A percentile compares a stretch with the other conserved stretches of the same genome.
Conservation (phyloP, 257 asterid genomes). For the Capsicum baccatum region DNA sequence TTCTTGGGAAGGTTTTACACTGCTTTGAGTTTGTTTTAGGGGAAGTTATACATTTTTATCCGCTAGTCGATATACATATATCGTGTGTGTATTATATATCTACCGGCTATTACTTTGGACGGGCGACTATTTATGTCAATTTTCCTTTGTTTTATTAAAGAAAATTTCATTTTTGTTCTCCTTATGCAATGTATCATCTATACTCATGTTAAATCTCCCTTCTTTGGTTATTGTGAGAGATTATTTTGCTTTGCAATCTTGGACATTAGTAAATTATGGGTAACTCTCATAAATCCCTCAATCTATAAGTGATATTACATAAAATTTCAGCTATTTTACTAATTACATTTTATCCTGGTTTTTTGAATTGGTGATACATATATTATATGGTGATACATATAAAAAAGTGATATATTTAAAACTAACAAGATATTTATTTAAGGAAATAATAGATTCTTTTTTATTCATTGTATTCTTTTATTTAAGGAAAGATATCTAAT, state of each 20-base stretch:
- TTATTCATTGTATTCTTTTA: too few species aligned
- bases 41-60: not conserved
- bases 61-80: not conserved
- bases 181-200: not conserved
- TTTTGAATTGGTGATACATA: too few species aligned
- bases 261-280: not conserved
- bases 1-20: conserved; percentile 38
- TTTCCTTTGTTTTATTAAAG: conserved; percentile 27
- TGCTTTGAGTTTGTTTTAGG: conserved; percentile 37
- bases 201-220: not conserved
- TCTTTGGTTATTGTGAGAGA: not conserved
- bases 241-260: not conserved
- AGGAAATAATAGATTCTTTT: too few species aligned
- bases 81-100: not conserved
- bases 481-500: too few species aligned
- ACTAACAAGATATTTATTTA: too few species aligned
- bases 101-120: not conserved
- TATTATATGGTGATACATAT: too few species aligned
- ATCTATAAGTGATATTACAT: too few species aligned
- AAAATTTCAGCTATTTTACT: too few species aligned
- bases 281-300: too few species aligned
- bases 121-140: not conserved
- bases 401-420: too few species aligned
- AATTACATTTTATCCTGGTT: too few species aligned
- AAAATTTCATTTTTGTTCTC: conserved; percentile 12